Conservation (phyloP, 1,284 basidiomycete species). For the Microbotryum silenes-acaulis region DNA sequence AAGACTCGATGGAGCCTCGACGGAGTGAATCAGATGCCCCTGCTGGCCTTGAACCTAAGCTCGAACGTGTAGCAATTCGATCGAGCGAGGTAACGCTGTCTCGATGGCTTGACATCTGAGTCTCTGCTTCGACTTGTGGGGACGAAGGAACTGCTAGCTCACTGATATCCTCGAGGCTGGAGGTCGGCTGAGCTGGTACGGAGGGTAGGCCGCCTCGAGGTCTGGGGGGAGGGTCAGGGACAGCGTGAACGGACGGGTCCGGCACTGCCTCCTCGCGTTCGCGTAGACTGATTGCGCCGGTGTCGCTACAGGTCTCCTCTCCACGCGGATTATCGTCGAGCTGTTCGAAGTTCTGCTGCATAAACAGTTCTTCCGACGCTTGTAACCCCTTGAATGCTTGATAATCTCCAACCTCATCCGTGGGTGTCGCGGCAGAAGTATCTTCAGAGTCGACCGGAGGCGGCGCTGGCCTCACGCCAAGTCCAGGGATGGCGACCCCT, state of each 20-base stretch:
- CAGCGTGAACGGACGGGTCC: not conserved
- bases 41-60: slow-evolving; percentile 48
- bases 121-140: too few relatives aligned
- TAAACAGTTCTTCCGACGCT: not conserved
- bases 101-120: not conserved
- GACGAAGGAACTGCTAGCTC: too few relatives aligned
- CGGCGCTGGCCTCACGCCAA: not conserved
- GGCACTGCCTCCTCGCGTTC: not conserved
- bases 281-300: not conserved
- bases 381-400: not conserved
- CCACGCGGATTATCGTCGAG: not conserved
- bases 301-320: not conserved
- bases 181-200: not conserved
- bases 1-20: slow-evolving; percentile 9
- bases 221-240: not conserved
- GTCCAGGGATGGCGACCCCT: slow-evolving; percentile 19
- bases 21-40: slow-evolving; percentile 42
- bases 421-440: not conserved
- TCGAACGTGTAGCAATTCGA: not conserved
- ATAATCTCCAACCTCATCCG: not conserved
- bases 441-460: not conserved
- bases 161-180: not conserved
- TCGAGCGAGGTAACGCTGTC: not conserved
- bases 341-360: not conserved
- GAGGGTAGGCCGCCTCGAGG: not conserved